Conservation (phyloP, 208 protist species). For the Wallacemonas sp. region DNA sequence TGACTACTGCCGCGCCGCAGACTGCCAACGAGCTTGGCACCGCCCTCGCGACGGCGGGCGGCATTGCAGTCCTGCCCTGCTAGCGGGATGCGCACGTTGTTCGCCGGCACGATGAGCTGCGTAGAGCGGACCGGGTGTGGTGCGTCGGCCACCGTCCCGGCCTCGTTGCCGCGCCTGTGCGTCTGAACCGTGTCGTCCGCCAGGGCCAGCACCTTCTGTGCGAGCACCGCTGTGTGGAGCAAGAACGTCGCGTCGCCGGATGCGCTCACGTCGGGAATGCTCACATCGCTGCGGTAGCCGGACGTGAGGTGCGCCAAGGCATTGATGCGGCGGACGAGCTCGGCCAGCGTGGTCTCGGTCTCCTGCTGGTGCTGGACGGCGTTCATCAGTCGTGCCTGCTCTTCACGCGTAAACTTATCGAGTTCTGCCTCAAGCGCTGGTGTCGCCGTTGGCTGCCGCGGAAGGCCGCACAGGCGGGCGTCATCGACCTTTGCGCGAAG, state of each 20-base stretch:
- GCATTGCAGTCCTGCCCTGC: not conserved
- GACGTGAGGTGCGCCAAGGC: constrained; percentile 20
- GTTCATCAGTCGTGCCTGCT: constrained; percentile 15
- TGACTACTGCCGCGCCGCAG: not conserved
- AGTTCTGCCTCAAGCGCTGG: constrained; percentile 41
- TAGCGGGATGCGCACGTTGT: constrained; percentile 36
- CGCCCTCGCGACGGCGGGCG: not conserved
- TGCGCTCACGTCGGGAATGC: constrained; percentile 14
- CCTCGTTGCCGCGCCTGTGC: not conserved
- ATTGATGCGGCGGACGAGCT: constrained; percentile 38
- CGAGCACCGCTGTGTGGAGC: constrained; percentile 30
- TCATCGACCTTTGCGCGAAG: constrained; percentile 22
- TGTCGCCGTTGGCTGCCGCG: constrained; percentile 12
- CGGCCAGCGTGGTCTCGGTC: constrained; percentile 22
- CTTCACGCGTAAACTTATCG: constrained; percentile 29
- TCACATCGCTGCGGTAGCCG: constrained; percentile 43
- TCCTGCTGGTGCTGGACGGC: constrained; percentile 15
- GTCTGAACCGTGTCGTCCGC: constrained; percentile 38
- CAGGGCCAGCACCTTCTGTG: constrained; percentile 52
- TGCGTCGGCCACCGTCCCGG: not conserved
- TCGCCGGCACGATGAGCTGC: constrained; percentile 28
- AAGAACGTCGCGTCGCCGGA: constrained; percentile 29
- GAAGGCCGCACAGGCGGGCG: constrained; percentile 4
- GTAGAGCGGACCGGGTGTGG: constrained; percentile 14
- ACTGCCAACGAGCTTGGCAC: not conserved